phyloP scores from a whole-genome alignment of 75 land plant genomes.

The Selaginella tamariscina region DNA sequence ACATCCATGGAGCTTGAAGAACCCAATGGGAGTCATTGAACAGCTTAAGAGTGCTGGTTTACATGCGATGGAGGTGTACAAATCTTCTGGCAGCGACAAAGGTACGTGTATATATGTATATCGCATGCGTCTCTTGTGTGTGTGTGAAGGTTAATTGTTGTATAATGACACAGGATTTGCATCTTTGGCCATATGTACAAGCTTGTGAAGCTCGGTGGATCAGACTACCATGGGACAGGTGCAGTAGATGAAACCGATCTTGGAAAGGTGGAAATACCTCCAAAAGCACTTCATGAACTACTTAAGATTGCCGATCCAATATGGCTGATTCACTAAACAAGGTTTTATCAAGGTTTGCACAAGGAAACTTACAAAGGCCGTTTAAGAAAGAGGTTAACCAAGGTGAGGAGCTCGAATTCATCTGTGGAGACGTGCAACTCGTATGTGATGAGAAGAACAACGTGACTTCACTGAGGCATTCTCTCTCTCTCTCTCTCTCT shows the following conservation, averaged over 20 bases:
- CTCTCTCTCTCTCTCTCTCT: too few relatives aligned
- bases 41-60: constrained; percentile 69
- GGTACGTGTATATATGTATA: constrained; percentile 29
- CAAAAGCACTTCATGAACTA: constrained; percentile 40
- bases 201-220: constrained; percentile 86
- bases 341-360: constrained; percentile 35
- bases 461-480: too few relatives aligned
- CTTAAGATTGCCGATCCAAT: constrained; percentile 48
- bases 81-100: constrained; percentile 60
- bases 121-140: background rate
- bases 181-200: constrained; percentile 47
- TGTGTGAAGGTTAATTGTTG: background rate
- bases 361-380: constrained; percentile 39
- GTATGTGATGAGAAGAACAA: too few relatives aligned
- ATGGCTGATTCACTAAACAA: constrained; percentile 52
- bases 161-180: constrained; percentile 34
- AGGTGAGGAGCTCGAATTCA: too few relatives aligned
- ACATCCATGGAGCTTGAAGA: constrained; percentile 94
- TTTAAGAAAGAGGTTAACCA: constrained; percentile 13
- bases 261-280: constrained; percentile 55
- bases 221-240: constrained; percentile 82
- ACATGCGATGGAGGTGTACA: constrained; percentile 85
- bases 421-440: too few relatives aligned
- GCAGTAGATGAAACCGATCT: constrained; percentile 52
- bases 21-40: constrained; percentile 47